phyloP scores from a whole-genome alignment of 2,329 filamentous ascomycete species.

The Fusarium sp. region DNA sequence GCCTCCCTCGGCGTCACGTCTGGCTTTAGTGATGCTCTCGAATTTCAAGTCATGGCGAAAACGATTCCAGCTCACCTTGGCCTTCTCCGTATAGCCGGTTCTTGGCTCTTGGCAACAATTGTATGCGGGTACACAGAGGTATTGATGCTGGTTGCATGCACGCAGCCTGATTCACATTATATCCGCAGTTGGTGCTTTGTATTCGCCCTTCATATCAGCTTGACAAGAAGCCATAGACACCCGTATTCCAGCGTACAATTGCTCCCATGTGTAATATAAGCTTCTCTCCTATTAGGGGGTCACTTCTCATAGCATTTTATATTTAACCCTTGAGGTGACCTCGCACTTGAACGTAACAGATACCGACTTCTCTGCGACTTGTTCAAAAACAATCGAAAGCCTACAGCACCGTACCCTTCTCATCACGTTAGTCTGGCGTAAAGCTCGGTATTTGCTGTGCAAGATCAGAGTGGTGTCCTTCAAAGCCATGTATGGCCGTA shows the following conservation, averaged over 20 bases:
- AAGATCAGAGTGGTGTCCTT: no score
- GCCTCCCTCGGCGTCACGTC: background rate
- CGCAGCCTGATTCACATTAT: background rate
- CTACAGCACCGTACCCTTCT: no score
- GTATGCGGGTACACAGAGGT: background rate
- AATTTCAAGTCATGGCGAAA: background rate
- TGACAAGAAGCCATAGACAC: no score
- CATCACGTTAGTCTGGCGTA: no score
- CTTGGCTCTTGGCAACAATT: background rate
- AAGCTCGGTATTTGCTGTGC: no score
- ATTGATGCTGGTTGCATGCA: background rate
- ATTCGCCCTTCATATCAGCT: constrained; percentile 24
- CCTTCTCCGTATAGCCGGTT: background rate
- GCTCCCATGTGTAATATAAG: background rate
- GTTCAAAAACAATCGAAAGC: no score
- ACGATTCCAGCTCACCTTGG: background rate
- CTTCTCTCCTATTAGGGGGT: no score
- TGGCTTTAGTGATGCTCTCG: background rate
- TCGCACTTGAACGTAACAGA: background rate
- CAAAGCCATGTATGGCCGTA: no score
- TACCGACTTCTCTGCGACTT: background rate
- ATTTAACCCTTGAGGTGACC: background rate
- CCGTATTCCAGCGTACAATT: no score
- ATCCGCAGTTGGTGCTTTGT: background rate
- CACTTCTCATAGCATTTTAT: background rate